Percentiles rank a stretch among this genome's conserved stretches.
phyloP scores from a whole-genome alignment of 306 rosid genomes.

The Quercus glauca region DNA sequence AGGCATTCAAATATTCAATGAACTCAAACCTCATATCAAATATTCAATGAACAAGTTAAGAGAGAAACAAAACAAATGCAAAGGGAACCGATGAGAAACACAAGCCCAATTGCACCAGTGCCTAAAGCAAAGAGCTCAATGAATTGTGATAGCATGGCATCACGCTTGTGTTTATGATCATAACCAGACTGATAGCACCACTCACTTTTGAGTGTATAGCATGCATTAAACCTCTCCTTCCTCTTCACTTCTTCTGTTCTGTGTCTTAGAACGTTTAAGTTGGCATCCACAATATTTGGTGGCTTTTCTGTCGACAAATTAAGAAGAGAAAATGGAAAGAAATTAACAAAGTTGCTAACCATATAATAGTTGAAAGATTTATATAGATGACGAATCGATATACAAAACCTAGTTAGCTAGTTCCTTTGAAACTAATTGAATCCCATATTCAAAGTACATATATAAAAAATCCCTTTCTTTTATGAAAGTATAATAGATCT shows the following conservation, averaged over 20 bases:
- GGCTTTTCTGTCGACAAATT: conserved; percentile 32
- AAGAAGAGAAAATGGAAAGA: neutral
- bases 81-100: conserved; percentile 42
- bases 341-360: neutral
- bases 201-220: conserved; percentile 8
- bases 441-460: too few relatives aligned
- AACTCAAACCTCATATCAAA: neutral
- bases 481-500: neutral
- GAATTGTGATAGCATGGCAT: conserved; percentile 13
- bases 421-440: too few relatives aligned
- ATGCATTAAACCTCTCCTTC: conserved; percentile 26
- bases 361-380: neutral
- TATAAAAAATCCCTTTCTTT: too few relatives aligned
- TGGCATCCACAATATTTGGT: conserved; percentile 49
- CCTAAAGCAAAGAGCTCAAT: conserved; percentile 35
- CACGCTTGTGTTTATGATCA: conserved; percentile 13
- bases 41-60: conserved; percentile 18
- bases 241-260: conserved; percentile 35
- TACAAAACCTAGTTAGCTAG: too few relatives aligned
- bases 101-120: conserved; percentile 46
- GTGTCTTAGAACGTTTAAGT: conserved; percentile 36
- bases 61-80: conserved; percentile 37
- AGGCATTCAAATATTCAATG: too few relatives aligned
- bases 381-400: neutral
- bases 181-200: conserved; percentile 32